Evolutionary conservation across 2,329 filamentous ascomycete species (phyloP), one percentile per base, ranked within the genome.

Genomic region (Pezicula rhizophila): DNA sequence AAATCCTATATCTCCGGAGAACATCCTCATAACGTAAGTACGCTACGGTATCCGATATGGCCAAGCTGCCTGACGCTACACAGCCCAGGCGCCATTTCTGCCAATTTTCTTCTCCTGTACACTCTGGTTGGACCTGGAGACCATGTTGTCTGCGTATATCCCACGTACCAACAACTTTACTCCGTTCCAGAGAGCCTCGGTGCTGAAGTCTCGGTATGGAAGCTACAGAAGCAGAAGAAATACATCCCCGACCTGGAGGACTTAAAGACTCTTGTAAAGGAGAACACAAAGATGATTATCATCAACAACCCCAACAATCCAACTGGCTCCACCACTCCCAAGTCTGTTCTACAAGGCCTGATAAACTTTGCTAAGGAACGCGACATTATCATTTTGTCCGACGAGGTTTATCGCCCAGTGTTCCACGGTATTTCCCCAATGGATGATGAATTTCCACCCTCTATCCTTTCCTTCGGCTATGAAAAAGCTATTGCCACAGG

Each of bases 81-180:
- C 28, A 31, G 28, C 28, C 80, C 85, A 26, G 90, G 90, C 8
- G 89, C 88, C 12, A 95, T 95, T 45, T 76, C 80, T 5, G 89
- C 89, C n/a, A 95, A 95, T 62, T 88, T 89, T 58, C 69, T 93
- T n/a, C 70, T 83, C 2, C 76, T 93, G 7, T 91, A 91, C 64
- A 74, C 84, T 1, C 72, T 93, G 6, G 64, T 93, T 2, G 79
- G 80, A 0, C 79, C 82, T 0, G 86, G 83, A 1, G 88, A 95
- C 62, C 89, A 95, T 73, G 85, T 92, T 42, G 78, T 95, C 50
- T 93, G 87, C 60, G 86, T 93, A 50, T 88, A 90, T 63, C 89
- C 90, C 11, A 92, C 88, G 1, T 95, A 93, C 60, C 87, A 93
- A 64, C 88, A 93, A 59, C 75, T 95, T 1, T 93, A 92, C 62